These are phyloP conservation scores for Colletotrichum tofieldiae DNA, from an alignment of 2,329 filamentous ascomycete genomes.

Conservation along the genomic window DNA sequence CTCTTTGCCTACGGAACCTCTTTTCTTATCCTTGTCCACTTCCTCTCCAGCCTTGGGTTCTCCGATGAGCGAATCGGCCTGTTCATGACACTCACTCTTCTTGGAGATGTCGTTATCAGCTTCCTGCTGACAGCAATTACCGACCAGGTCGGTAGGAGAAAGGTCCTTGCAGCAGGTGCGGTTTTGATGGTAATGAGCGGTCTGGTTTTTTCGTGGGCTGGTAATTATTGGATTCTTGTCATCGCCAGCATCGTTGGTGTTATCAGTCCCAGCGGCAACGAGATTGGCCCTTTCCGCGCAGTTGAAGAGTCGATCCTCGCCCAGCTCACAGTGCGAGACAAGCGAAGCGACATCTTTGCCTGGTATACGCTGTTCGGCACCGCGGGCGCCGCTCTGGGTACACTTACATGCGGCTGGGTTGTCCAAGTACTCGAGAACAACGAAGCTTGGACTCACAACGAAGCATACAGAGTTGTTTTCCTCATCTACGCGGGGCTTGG, in stretches of 20 bases:
- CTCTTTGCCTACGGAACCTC: slow-evolving; percentile 75
- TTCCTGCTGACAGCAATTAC: slow-evolving; percentile 72
- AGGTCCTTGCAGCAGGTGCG: slow-evolving; percentile 69
- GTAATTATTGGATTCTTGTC: slow-evolving; percentile 73
- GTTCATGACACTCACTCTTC: slow-evolving; percentile 77
- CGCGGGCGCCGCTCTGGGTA: slow-evolving; percentile 73
- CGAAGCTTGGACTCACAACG: slow-evolving; percentile 60
- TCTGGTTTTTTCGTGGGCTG: slow-evolving; percentile 66
- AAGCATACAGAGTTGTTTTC: slow-evolving; percentile 71
- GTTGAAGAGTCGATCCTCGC: slow-evolving; percentile 74
- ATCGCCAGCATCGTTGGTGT: slow-evolving; percentile 72
- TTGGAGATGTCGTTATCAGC: slow-evolving; percentile 73
- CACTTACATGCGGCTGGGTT: slow-evolving; percentile 72
- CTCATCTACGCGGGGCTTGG: slow-evolving; percentile 71
- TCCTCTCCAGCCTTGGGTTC: slow-evolving; percentile 65
- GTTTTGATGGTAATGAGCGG: slow-evolving; percentile 71
- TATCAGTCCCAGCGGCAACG: slow-evolving; percentile 73
- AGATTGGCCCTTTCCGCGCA: slow-evolving; percentile 75
- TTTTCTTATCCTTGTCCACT: slow-evolving; percentile 71
- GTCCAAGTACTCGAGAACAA: slow-evolving; percentile 64
- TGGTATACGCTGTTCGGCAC: slow-evolving; percentile 74
- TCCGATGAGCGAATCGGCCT: slow-evolving; percentile 69
- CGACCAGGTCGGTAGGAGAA: slow-evolving; percentile 69
- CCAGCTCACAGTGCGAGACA: slow-evolving; percentile 64
- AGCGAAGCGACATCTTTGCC: slow-evolving; percentile 71